Evolutionary conservation across 2,329 filamentous ascomycete species (phyloP).

Genomic region (Gliomastix tumulicola): DNA sequence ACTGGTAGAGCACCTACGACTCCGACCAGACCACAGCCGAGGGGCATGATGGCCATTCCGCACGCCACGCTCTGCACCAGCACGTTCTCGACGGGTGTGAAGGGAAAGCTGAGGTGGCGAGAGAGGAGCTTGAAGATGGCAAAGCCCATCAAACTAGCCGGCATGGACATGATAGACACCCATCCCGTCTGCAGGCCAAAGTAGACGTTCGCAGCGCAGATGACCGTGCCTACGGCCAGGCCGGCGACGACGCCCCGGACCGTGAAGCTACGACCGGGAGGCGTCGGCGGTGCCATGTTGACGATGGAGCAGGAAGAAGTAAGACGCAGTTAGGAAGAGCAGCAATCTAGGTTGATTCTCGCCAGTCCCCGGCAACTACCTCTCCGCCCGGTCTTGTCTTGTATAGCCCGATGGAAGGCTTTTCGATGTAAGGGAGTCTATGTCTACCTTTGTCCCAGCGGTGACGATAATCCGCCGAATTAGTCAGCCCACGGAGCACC

Average conservation of each 20-base stretch:
- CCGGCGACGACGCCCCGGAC: constrained; percentile 73
- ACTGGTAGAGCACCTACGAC: constrained; percentile 42
- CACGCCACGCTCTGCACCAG: constrained; percentile 94
- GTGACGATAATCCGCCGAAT: too few species aligned
- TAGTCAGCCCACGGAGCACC: too few species aligned
- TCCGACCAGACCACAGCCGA: constrained; percentile 92
- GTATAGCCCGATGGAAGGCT: too few species aligned
- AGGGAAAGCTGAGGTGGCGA: constrained; percentile 68
- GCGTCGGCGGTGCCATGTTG: constrained; percentile 6
- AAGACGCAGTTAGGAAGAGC: neutral
- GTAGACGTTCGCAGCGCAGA: constrained; percentile 97
- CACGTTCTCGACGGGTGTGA: constrained; percentile 93
- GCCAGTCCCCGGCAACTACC: too few species aligned
- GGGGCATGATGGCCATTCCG: constrained; percentile 91
- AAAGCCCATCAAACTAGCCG: constrained; percentile 87
- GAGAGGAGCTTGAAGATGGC: constrained; percentile 81
- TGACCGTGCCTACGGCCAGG: constrained; percentile 76
- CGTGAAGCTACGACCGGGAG: constrained; percentile 68
- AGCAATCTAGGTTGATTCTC: too few species aligned
- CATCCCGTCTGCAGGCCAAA: constrained; percentile 85
- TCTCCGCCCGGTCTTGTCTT: too few species aligned
- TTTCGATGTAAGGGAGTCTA: too few species aligned
- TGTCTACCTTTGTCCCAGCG: too few species aligned
- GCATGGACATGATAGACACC: constrained; percentile 89
- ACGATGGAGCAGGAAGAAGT: neutral